Evolutionary conservation across 108 stramenopile genomes (phyloP), one percentile per base, ranked within the genome.

Genomic region (Ochromonas danica): DNA sequence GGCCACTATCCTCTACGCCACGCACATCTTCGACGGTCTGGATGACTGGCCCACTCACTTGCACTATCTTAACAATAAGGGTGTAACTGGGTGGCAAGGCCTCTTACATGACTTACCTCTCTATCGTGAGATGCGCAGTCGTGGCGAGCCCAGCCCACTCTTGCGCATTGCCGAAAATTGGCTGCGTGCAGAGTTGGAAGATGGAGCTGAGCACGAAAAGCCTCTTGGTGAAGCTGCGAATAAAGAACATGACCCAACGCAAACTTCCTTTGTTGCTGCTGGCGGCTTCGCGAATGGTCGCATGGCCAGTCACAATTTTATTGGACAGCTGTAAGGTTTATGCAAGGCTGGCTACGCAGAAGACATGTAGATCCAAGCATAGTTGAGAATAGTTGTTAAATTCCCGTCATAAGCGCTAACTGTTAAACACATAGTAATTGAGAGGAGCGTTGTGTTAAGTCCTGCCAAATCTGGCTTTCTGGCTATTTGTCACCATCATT

Each of bases 21-120:
- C 97, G 0, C 97, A 99, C 81, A 98, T 99, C 70, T 98, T 99
- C 88, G 98, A 96, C 75, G 93, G 93, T 40, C 77, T 94, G 43
- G 94, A 91, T 77, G 90, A 90, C 1, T 94, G 92, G 92, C 90
- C 91, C 41, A 88, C 89, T 6, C 87, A 90, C 79, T 41, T 90
- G 30, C 82, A 85, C 25, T 87, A 85, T 82, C 79, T 87, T 40
- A 85, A 81, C n/a, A 71, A 79, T 40, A 39, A 83, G 35, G 86
- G 86, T 10, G 36, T 31, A 42, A 87, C 86, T 28, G 86, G 86
- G 25, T 87, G 85, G 85, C 86, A 87, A 82, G 86, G 86, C 30
- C 36, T 3, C 36, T 31, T 87, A 0, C 84, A 81, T 31, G 86
- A 87, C 1, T 82, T 85, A 1, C 78, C 85, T 40, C 41, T 85